Evolutionary conservation across 331 rosid genomes (phyloP).

Genomic region (Quercus phellos): DNA sequence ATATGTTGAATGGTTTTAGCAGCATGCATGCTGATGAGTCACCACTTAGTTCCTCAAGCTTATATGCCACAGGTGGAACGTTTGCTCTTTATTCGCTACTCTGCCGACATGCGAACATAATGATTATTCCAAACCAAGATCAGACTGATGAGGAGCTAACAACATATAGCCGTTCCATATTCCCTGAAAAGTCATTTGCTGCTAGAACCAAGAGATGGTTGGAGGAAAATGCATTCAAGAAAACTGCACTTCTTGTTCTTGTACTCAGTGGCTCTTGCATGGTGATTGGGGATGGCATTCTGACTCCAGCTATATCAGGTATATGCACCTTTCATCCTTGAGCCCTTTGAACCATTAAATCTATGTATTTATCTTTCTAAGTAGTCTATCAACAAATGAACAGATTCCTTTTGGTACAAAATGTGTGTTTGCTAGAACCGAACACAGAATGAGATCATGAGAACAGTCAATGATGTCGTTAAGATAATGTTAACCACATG

Average conservation of each 20-base stretch:
- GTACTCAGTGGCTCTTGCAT: conserved; percentile 96
- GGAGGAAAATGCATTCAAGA: conserved; percentile 56
- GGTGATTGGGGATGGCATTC: conserved; percentile 99
- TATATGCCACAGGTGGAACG: conserved; percentile 67
- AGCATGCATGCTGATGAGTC: conserved; percentile 14
- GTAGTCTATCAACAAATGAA: background rate
- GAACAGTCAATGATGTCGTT: background rate
- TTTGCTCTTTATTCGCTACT: conserved; percentile 94
- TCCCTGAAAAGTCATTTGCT: conserved; percentile 81
- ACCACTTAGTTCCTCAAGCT: conserved; percentile 17
- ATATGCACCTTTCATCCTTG: conserved; percentile 12
- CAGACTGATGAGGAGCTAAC: conserved; percentile 88
- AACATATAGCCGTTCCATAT: conserved; percentile 82
- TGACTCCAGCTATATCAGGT: conserved; percentile 98
- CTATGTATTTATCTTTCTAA: background rate
- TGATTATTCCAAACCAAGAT: conserved; percentile 90
- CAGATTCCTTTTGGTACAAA: background rate
- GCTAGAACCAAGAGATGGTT: conserved; percentile 84
- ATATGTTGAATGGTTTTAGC: background rate
- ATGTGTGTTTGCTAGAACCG: background rate
- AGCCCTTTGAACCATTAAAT: background rate
- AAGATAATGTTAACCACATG: background rate
- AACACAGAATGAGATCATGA: background rate
- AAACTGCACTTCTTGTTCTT: conserved; percentile 70
- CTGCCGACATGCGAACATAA: conserved; percentile 89